phyloP scores from a whole-genome alignment of 2,329 filamentous ascomycete genomes.

The Aspergillus neotritici region DNA sequence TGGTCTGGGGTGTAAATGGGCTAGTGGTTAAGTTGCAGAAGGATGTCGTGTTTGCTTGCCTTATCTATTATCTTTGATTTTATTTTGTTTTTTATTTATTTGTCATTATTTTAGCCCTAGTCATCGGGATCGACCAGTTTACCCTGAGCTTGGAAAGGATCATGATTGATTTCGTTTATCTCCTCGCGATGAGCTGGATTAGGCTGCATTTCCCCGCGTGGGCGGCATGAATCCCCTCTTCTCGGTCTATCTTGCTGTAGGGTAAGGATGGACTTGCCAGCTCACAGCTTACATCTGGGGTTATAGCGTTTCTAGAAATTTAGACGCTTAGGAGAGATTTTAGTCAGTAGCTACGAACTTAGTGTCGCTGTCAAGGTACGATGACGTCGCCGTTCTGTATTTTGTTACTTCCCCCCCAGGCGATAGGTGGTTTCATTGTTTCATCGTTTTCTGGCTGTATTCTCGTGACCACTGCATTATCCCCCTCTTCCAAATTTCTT shows the following conservation, averaged over 20 bases:
- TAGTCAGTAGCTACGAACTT: background rate
- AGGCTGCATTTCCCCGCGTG: constrained; percentile 11
- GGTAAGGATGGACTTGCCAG: too few species aligned
- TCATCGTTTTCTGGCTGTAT: constrained; percentile 4
- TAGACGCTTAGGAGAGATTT: too few species aligned
- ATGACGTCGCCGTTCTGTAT: constrained; percentile 15
- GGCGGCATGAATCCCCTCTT: constrained; percentile 1
- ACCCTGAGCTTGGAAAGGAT: too few species aligned
- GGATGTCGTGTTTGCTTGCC: too few species aligned
- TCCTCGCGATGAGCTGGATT: constrained; percentile 1
- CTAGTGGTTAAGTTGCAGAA: too few species aligned
- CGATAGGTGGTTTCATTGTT: background rate
- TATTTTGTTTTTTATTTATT: too few species aligned
- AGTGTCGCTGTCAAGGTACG: constrained; percentile 8
- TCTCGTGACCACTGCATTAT: background rate
- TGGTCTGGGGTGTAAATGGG: background rate
- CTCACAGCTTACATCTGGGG: too few species aligned
- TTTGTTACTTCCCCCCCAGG: too few species aligned
- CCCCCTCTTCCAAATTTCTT: background rate
- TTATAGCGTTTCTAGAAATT: background rate
- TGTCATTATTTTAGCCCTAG: too few species aligned
- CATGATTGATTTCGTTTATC: too few species aligned
- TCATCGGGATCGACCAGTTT: too few species aligned
- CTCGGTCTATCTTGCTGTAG: background rate
- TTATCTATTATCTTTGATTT: too few species aligned